These are phyloP conservation scores for Orychophragmus violaceus DNA, from an alignment of 345 rosid species.

Conservation along the genomic window DNA sequence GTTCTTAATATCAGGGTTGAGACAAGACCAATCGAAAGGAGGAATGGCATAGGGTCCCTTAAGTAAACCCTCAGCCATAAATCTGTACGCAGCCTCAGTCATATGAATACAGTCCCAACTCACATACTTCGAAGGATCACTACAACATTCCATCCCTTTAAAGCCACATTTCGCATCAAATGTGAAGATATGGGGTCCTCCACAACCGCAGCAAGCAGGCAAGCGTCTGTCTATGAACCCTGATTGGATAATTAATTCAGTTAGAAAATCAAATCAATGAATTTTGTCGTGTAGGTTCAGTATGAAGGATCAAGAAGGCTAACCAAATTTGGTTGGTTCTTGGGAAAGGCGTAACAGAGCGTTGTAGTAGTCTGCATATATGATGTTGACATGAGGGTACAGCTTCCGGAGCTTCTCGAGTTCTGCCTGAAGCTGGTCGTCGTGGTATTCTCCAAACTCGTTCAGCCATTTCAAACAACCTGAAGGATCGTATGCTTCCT, in stretches of 20 bases:
- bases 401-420: slow-evolving; percentile 15
- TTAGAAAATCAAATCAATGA: not conserved
- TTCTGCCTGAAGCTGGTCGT: slow-evolving; percentile 29
- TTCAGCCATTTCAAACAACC: slow-evolving; percentile 46
- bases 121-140: slow-evolving; percentile 33
- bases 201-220: slow-evolving; percentile 26
- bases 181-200: not conserved
- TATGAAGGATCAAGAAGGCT: not conserved
- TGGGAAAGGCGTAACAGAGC: not conserved
- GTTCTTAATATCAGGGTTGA: not conserved
- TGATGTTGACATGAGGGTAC: slow-evolving; percentile 34
- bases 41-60: slow-evolving; percentile 16
- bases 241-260: not conserved
- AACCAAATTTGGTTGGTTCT: slow-evolving; percentile 41
- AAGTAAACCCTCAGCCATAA: slow-evolving; percentile 14
- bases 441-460: slow-evolving; percentile 34
- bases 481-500: slow-evolving; percentile 33
- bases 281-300: not conserved
- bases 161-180: slow-evolving; percentile 8
- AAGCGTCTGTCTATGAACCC: slow-evolving; percentile 22
- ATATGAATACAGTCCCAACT: slow-evolving; percentile 42
- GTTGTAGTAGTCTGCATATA: slow-evolving; percentile 43
- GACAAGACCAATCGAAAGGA: slow-evolving; percentile 10
- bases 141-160: slow-evolving; percentile 7
- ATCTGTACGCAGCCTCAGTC: slow-evolving; percentile 24